Conservation (phyloP, 164 flowering plant genomes). For the Nelumbo lutea region DNA sequence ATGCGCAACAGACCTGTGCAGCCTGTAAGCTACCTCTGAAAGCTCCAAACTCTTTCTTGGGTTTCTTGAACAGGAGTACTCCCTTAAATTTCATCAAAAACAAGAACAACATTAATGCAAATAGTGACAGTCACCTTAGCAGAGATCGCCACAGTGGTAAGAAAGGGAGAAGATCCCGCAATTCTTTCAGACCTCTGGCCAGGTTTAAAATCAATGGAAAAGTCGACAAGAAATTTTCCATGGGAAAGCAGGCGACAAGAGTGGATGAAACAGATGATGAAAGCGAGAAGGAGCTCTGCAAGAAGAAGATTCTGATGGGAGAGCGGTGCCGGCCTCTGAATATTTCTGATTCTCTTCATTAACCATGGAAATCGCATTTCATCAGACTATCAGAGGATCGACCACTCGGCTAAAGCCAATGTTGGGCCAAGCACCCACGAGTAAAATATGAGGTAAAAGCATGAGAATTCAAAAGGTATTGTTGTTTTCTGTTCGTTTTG, state of each 20-base stretch:
- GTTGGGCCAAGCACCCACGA: not conserved
- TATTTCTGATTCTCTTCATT: constrained; percentile 30
- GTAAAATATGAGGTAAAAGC: not conserved
- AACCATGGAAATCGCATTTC: constrained; percentile 24
- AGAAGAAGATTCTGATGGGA: constrained; percentile 66
- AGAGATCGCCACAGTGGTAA: too few relatives aligned
- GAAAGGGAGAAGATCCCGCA: not conserved
- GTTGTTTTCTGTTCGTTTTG: too few relatives aligned
- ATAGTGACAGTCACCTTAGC: too few relatives aligned
- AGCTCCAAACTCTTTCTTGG: not conserved
- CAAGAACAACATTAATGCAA: not conserved
- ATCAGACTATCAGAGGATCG: constrained; percentile 16
- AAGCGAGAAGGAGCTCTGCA: constrained; percentile 42
- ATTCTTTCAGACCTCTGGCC: not conserved
- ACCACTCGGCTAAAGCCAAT: not conserved
- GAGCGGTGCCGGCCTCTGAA: constrained; percentile 42
- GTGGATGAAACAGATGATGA: constrained; percentile 5
- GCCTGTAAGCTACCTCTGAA: not conserved
- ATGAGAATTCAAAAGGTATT: not conserved
- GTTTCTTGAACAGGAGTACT: constrained; percentile 1
- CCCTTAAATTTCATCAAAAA: not conserved
- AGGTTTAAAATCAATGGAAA: not conserved
- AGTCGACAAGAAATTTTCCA: not conserved
- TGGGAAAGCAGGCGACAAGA: not conserved
- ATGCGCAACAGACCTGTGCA: not conserved